Percentiles rank a stretch among this genome's conserved stretches.
Evolutionary conservation across 148 eudicot genomes (phyloP).

Genomic region (Amaranthus cruentus): DNA sequence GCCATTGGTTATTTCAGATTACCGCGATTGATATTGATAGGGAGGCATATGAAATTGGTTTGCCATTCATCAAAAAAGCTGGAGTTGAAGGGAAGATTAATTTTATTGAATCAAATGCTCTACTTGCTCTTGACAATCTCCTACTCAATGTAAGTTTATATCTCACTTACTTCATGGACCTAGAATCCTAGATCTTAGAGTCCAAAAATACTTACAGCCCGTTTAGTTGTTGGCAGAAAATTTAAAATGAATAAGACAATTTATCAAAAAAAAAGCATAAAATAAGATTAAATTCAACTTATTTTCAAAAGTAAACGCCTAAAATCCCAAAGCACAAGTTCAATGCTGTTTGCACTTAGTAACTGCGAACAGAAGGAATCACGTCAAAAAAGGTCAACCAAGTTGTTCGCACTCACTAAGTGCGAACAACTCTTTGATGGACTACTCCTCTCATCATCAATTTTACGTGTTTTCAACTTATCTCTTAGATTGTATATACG

Average conservation of each 20-base stretch:
- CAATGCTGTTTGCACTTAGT: too few species aligned
- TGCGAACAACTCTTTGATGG: background rate
- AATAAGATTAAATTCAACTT: too few species aligned
- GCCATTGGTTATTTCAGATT: constrained; percentile 13
- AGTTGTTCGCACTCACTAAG: too few species aligned
- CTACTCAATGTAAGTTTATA: constrained; percentile 15
- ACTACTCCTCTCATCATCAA: background rate
- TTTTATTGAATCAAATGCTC: constrained; percentile 26
- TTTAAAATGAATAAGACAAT: too few species aligned
- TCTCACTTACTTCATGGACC: background rate
- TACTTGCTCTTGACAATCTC: constrained; percentile 30
- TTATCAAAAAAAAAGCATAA: too few species aligned
- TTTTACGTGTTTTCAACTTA: background rate
- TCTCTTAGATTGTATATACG: background rate
- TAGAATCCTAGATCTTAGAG: background rate
- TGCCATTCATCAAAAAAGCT: constrained; percentile 28
- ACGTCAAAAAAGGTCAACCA: too few species aligned
- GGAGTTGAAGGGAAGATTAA: constrained; percentile 31
- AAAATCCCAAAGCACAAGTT: too few species aligned
- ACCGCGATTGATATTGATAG: constrained; percentile 27
- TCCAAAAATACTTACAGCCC: background rate
- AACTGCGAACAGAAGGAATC: too few species aligned
- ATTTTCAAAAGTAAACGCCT: too few species aligned
- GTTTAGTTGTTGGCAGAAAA: background rate
- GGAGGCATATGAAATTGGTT: constrained; percentile 24